Percentiles rank a stretch among this genome's conserved stretches.
Evolutionary conservation across 352 stramenopile species (phyloP).

Genomic region (Globisporangium echinulatum): DNA sequence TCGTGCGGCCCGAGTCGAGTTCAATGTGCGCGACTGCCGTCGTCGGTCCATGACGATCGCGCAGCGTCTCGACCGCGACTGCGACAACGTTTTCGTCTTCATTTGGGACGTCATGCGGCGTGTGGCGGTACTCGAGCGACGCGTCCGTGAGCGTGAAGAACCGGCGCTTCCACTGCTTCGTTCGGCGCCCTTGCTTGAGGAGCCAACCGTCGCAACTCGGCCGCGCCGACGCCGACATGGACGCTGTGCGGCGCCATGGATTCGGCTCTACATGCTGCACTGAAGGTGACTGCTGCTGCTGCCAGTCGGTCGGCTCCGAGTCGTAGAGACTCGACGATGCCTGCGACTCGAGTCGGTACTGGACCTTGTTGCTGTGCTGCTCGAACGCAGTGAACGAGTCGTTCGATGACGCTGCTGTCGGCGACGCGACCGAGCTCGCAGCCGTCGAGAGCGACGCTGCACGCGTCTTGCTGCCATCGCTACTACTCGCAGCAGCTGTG

Average conservation of each 20-base stretch:
- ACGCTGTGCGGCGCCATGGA: background rate
- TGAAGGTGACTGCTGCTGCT: background rate
- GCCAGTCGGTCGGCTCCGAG: background rate
- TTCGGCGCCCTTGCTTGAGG: constrained; percentile 39
- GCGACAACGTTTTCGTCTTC: constrained; percentile 43
- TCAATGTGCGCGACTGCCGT: constrained; percentile 34
- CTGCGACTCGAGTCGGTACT: constrained; percentile 2
- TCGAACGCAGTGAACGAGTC: constrained; percentile 1
- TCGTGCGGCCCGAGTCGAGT: constrained; percentile 39
- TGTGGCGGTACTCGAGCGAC: constrained; percentile 59
- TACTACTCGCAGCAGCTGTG: background rate
- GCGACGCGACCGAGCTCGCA: background rate
- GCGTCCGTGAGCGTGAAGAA: constrained; percentile 57
- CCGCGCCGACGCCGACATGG: no score
- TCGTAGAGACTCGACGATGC: background rate
- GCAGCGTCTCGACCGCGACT: constrained; percentile 29
- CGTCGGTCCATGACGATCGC: constrained; percentile 5
- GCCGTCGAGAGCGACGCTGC: background rate
- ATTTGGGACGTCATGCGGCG: constrained; percentile 35
- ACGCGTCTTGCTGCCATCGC: background rate
- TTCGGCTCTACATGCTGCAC: no score
- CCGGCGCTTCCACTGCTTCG: constrained; percentile 46
- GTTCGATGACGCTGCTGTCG: background rate
- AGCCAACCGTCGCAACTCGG: constrained; percentile 44
- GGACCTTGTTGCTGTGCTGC: constrained; percentile 9